Base-by-base conservation (phyloP, 768 basidiomycete genomes). In the Xerocomellus chrysenteron region DNA sequence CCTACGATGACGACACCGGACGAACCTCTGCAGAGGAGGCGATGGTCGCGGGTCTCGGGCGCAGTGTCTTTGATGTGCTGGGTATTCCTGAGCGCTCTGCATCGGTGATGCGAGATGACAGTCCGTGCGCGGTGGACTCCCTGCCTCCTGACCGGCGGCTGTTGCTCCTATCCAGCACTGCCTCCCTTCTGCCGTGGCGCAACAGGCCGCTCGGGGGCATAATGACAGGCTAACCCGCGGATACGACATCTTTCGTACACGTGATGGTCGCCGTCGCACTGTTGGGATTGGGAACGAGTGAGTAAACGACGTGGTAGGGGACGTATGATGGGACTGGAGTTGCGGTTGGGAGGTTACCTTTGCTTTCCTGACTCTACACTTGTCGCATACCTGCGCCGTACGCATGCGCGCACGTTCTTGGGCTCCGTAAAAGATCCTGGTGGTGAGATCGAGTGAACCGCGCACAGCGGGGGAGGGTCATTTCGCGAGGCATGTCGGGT, bases 331-430 rank as follows among this genome's bases (percentile, higher is more conserved):
- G 19, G 8, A 16, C 7, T 12, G 17, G 17, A 14, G 30, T 10
- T 35, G 33, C 12, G 39, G 14, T 32, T 49, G 26, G 17, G 33
- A 26, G 78, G 47, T 16, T 61, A 88, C 88, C 79, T 90, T 91
- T 32, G 86, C 87, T 68, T 90, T 91, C 48, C 87, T 73, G 1
- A 76, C 77, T 14, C 88, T 80, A 67, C 88, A 90, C 66, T 86
- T 86, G 64, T 89, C 84, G 70, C 88, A 90, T 4, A 87, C 87
- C 64, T 89, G 48, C 88, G 80, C 21, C 21, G 21, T 21, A 21
- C 21, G 21, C 21, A 21, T 21, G 0, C 87, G 79, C 1, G 85
- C 80, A 54, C 85, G 83, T 60, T 87, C 85, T 1, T 83, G 79
- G 0, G 82, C 80, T 16, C 78, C 80, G 2, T 21, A 21, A 21